Conservation (phyloP, 1,284 basidiomycete species). For the Moniliella sp. region DNA sequence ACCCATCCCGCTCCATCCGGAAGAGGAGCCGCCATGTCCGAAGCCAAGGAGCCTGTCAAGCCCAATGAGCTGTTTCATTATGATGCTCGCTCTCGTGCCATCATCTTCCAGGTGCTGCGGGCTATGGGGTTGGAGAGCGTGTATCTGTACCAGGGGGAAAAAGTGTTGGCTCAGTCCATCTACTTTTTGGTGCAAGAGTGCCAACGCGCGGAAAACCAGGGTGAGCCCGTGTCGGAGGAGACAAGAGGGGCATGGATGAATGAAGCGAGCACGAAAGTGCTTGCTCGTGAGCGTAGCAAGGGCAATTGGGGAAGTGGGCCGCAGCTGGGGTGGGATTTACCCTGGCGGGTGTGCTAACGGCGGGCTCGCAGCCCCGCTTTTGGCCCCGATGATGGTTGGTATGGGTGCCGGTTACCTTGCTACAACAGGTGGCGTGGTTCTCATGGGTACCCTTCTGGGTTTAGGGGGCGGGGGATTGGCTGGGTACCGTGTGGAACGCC, state of each 20-base stretch:
- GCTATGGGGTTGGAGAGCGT: constrained; percentile 13
- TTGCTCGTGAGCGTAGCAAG: constrained; percentile 15
- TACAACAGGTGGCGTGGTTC: constrained; percentile 18
- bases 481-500: constrained; percentile 15
- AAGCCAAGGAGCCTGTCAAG: constrained; percentile 9
- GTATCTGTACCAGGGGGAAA: constrained; percentile 18
- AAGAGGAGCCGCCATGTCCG: too few species aligned
- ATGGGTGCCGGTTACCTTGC: constrained; percentile 19
- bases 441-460: constrained; percentile 22
- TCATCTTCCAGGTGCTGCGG: constrained; percentile 16
- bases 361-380: constrained; percentile 19
- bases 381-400: constrained; percentile 18
- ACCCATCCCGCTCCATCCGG: too few species aligned
- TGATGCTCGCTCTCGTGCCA: constrained; percentile 16
- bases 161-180: constrained; percentile 11
- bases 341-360: constrained; percentile 17
- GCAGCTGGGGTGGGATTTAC: constrained; percentile 18
- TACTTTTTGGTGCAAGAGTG: constrained; percentile 3
- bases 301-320: constrained; percentile 17
- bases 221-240: too few species aligned
- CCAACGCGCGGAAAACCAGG: too few species aligned
- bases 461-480: constrained; percentile 23
- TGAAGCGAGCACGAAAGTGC: constrained; percentile 8
- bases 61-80: constrained; percentile 25
- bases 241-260: constrained; percentile 20